A percentile compares a stretch with the other conserved stretches of the same genome.
Conservation (phyloP, 2,329 filamentous ascomycete species). For the Xylariales sp. region DNA sequence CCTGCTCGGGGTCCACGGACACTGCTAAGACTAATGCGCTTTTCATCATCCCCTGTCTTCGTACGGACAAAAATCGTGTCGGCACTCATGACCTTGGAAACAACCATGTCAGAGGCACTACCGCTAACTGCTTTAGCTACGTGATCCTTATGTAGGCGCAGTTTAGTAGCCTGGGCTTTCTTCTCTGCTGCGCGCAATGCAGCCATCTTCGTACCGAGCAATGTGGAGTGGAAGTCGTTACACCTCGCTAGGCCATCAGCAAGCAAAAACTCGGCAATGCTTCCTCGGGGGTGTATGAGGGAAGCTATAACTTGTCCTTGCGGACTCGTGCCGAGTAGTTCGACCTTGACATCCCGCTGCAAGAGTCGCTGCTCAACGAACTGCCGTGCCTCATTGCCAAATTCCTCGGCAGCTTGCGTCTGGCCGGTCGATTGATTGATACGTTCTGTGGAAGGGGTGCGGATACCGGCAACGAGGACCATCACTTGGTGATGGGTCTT, state of each 20-base stretch:
- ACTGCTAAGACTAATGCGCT: constrained; percentile 91
- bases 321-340: constrained; percentile 86
- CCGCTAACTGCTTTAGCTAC: constrained; percentile 75
- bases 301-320: constrained; percentile 92
- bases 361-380: constrained; percentile 89
- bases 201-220: constrained; percentile 91
- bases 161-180: constrained; percentile 78
- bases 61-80: constrained; percentile 89
- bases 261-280: constrained; percentile 91
- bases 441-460: constrained; percentile 89
- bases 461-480: constrained; percentile 87
- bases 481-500: constrained; percentile 90
- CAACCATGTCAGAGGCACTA: constrained; percentile 80
- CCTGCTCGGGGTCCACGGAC: constrained; percentile 90
- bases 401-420: constrained; percentile 87
- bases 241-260: constrained; percentile 91
- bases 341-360: constrained; percentile 85
- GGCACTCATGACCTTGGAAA: constrained; percentile 86
- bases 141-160: constrained; percentile 84
- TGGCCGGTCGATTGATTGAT: constrained; percentile 77
- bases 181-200: constrained; percentile 87
- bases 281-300: constrained; percentile 88
- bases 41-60: constrained; percentile 83
- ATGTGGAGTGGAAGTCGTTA: constrained; percentile 94
- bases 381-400: constrained; percentile 85